These are phyloP conservation scores for Tillandsia fasciculata DNA, from an alignment of 176 grass and related monocot species.

Conservation along the genomic window DNA sequence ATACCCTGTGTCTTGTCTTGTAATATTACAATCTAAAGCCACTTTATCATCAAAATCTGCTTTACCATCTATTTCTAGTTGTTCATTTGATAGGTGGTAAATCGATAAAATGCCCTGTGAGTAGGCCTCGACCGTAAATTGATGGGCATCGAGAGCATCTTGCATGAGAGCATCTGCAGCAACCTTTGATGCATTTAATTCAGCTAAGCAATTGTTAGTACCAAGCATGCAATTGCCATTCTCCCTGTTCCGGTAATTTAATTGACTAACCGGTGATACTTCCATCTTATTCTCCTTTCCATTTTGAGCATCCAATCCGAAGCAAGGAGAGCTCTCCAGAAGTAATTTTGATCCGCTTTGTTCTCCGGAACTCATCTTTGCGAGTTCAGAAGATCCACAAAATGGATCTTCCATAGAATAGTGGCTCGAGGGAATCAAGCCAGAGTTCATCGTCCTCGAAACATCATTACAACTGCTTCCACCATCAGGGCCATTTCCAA, in stretches of 20 bases:
- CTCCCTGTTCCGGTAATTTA: not conserved
- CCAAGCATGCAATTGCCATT: slow-evolving; percentile 14
- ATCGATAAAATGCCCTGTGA: not conserved
- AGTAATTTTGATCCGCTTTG: slow-evolving; percentile 3
- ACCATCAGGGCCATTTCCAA: not conserved
- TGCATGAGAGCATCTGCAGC: not conserved
- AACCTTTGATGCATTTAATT: slow-evolving; percentile 2
- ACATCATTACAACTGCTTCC: not conserved
- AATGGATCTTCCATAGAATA: not conserved
- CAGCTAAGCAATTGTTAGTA: slow-evolving; percentile 7
- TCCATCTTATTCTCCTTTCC: slow-evolving; percentile 10
- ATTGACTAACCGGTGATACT: slow-evolving; percentile 16
- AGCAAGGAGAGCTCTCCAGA: slow-evolving; percentile 3
- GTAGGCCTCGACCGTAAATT: slow-evolving; percentile 6
- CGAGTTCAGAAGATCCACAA: not conserved
- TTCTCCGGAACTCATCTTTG: slow-evolving; percentile 2
- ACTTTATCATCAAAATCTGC: slow-evolving; percentile 32
- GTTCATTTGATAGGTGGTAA: not conserved
- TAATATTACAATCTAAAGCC: slow-evolving; percentile 37
- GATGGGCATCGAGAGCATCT: slow-evolving; percentile 1
- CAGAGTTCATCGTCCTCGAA: not conserved
- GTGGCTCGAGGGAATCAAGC: slow-evolving; percentile 2
- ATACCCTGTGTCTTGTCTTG: slow-evolving; percentile 22
- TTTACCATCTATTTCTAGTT: slow-evolving; percentile 30
- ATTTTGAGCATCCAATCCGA: slow-evolving; percentile 12